Conservation (phyloP, 345 rosid genomes). For the Chamaenerion angustifolium region DNA sequence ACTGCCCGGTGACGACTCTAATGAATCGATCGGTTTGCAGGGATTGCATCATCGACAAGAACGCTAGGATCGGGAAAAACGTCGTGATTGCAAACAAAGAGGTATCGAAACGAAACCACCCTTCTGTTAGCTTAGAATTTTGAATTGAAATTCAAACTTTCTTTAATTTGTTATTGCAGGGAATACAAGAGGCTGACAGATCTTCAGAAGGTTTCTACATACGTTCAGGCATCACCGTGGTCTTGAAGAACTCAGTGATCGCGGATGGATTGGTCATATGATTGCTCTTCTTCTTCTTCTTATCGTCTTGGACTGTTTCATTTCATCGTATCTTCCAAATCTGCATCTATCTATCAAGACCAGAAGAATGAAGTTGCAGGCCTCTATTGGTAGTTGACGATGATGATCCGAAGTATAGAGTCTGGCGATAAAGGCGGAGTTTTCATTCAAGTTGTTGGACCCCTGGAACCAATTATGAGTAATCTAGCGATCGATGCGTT, state of each 20-base stretch:
- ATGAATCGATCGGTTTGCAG: conserved; percentile 19
- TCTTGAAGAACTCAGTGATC: conserved; percentile 50
- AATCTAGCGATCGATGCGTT: too few species aligned
- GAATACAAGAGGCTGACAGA: conserved; percentile 80
- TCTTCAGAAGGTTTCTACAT: conserved; percentile 73
- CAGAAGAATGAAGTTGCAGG: too few species aligned
- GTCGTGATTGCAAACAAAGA: conserved; percentile 72
- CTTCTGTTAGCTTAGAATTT: too few species aligned
- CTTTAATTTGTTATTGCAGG: conserved; percentile 36
- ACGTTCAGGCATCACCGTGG: conserved; percentile 59
- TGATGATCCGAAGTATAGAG: too few species aligned
- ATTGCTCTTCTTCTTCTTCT: conserved; percentile 5
- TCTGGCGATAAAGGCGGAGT: too few species aligned
- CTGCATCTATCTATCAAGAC: too few species aligned
- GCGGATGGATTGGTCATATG: conserved; percentile 58
- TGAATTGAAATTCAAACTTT: background rate
- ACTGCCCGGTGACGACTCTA: background rate
- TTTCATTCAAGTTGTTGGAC: too few species aligned
- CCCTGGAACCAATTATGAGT: too few species aligned
- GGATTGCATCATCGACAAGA: conserved; percentile 89
- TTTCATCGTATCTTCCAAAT: too few species aligned
- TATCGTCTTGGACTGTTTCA: conserved; percentile 5
- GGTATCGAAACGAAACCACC: too few species aligned
- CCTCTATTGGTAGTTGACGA: too few species aligned
- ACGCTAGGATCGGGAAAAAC: conserved; percentile 87